Base-by-base conservation (phyloP, 1,284 basidiomycete species). In the Porodaedalea pini region DNA sequence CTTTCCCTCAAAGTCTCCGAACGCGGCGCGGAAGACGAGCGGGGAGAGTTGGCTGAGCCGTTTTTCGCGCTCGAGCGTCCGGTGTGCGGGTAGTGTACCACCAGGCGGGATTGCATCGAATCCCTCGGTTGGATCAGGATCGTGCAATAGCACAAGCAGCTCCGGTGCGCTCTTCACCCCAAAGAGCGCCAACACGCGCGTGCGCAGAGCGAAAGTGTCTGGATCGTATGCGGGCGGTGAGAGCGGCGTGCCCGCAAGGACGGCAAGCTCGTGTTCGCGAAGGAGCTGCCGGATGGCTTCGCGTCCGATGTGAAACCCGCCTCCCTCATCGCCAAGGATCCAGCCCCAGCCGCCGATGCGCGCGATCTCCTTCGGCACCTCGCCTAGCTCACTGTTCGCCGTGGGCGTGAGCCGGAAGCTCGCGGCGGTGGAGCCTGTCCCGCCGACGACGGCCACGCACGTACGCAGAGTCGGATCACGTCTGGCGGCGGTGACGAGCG, bases 311-410 rank as follows among this genome's bases (percentile, higher is more conserved):
- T 85, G 79, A 65, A 80, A 90, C 5, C 88, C 88, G 23, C 87
- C 83, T 5, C 89, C 89, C 67, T 90, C 88, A 66, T 92, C 88
- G 6, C 89, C 88, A 4, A 91, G 74, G 29, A 91, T 83, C 87
- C 88, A 90, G 0, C 89, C 89, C 86, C 86, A 91, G 0, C 89
- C 89, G 1, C 89, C 89, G 32, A 81, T 77, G 15, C 89, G 78
- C 1, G 82, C 86, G 34, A 89, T 75, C 65, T 88, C 82, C 55
- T 78, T 67, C 15, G 86, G 72, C 19, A 66, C 65, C 1, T 72
- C 71, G 2, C 62, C 64, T 0, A 63, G 69, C 47, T 79, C 73
- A 44, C 51, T 51, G 44, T 48, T 56, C 15, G 19, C 15, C 11
- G 27, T 37, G 8, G 34, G 2, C 15, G 19, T 17, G 5, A 54